These are phyloP conservation scores for Hypsizygus marmoreus DNA, from an alignment of 768 basidiomycete species.

Conservation along the genomic window DNA sequence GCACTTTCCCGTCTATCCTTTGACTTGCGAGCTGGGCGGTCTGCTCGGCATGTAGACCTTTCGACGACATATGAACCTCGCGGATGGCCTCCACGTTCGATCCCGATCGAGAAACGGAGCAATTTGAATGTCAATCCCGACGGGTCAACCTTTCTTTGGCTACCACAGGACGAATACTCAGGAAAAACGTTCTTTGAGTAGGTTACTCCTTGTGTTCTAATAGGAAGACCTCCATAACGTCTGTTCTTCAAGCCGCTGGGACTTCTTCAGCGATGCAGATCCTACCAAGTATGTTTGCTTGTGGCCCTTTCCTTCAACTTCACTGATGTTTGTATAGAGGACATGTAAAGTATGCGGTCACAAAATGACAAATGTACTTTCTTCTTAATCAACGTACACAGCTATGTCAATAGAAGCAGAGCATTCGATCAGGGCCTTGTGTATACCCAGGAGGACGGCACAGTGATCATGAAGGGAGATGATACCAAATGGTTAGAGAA, in stretches of 20 bases:
- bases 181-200: conserved; percentile 76
- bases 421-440: conserved; percentile 58
- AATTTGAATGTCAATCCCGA: conserved; percentile 44
- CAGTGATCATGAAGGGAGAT: conserved; percentile 78
- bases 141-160: conserved; percentile 61
- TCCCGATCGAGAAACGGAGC: conserved; percentile 19
- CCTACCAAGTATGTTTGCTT: conserved; percentile 61
- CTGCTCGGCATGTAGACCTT: not conserved
- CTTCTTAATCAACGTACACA: conserved; percentile 26
- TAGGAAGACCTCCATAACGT: not conserved
- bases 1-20: conserved; percentile 14
- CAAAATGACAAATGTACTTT: conserved; percentile 3
- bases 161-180: conserved; percentile 65
- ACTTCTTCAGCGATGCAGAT: conserved; percentile 61
- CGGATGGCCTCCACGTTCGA: conserved; percentile 5
- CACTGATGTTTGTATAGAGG: conserved; percentile 48
- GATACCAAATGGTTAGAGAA: conserved; percentile 55
- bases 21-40: not conserved
- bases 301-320: conserved; percentile 12
- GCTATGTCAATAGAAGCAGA: conserved; percentile 59
- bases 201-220: conserved; percentile 18
- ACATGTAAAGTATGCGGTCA: conserved; percentile 58
- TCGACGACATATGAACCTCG: conserved; percentile 4
- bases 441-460: conserved; percentile 56
- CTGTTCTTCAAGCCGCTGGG: conserved; percentile 46